phyloP scores from a whole-genome alignment of 1,139 yeast species.

The Hyphopichia pseudoburtonii region DNA sequence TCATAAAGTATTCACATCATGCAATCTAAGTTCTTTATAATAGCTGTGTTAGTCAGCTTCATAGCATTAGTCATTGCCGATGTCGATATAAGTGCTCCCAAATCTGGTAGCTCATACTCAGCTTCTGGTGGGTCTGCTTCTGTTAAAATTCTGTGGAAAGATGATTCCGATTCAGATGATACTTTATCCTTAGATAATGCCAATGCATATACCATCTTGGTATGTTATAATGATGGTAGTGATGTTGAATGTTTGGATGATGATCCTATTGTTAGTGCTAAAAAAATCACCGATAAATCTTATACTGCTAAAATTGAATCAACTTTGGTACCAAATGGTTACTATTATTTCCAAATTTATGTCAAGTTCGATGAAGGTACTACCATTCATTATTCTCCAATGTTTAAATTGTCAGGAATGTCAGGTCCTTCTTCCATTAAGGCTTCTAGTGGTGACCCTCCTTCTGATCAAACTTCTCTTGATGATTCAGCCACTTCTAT shows the following conservation, averaged over 20 bases:
- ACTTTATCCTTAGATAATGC: slow-evolving; percentile 39
- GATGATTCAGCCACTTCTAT: slow-evolving; percentile 24
- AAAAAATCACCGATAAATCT: slow-evolving; percentile 22
- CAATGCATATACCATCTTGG: slow-evolving; percentile 47
- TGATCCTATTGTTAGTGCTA: slow-evolving; percentile 21
- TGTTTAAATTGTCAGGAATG: slow-evolving; percentile 72
- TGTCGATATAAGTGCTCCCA: slow-evolving; percentile 56
- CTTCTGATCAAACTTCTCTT: slow-evolving; percentile 28
- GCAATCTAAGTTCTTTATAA: slow-evolving; percentile 1
- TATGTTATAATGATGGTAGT: slow-evolving; percentile 68
- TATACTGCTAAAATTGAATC: slow-evolving; percentile 45
- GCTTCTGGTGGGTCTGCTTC: slow-evolving; percentile 50
- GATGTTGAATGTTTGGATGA: slow-evolving; percentile 49
- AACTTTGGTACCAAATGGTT: slow-evolving; percentile 56
- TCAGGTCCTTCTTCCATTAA: slow-evolving; percentile 45
- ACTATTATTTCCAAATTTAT: slow-evolving; percentile 67
- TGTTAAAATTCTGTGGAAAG: slow-evolving; percentile 62
- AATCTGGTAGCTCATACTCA: slow-evolving; percentile 44
- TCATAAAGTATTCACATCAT: not conserved
- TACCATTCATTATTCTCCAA: slow-evolving; percentile 69
- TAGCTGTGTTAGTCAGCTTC: slow-evolving; percentile 4
- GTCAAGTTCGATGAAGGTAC: slow-evolving; percentile 41
- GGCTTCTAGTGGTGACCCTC: slow-evolving; percentile 28
- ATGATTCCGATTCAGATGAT: slow-evolving; percentile 50
- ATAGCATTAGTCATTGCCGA: slow-evolving; percentile 43